Percentiles rank a stretch among this genome's conserved stretches.
phyloP scores from a whole-genome alignment of 108 stramenopile genomes.

The Cyclotella atomus region DNA sequence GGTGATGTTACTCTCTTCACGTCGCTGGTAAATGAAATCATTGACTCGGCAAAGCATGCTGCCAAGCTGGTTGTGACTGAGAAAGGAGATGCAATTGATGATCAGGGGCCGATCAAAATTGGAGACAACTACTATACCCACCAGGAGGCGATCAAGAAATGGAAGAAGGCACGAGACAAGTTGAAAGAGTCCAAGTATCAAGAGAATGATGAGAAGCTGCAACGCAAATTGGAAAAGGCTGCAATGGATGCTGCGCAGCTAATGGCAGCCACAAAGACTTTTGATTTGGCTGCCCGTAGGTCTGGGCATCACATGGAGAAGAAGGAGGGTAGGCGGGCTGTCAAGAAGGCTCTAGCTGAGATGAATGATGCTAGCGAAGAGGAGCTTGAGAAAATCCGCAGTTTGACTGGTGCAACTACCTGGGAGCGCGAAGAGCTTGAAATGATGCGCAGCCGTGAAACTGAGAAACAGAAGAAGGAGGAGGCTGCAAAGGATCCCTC shows the following conservation, averaged over 20 bases:
- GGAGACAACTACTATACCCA: slow-evolving; percentile 21
- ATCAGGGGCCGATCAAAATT: slow-evolving; percentile 16
- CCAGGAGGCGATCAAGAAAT: slow-evolving; percentile 6
- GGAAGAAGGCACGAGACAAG: slow-evolving; percentile 15
- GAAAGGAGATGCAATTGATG: slow-evolving; percentile 12
- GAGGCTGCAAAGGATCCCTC: not conserved
- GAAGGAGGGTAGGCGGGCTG: not conserved
- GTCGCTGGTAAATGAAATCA: slow-evolving; percentile 10
- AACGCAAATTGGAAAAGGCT: slow-evolving; percentile 13
- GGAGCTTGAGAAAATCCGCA: not conserved
- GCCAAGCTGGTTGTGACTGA: slow-evolving; percentile 6
- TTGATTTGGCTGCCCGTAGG: not conserved
- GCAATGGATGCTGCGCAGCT: slow-evolving; percentile 14
- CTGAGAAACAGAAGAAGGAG: slow-evolving; percentile 5
- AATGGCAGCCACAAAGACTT: slow-evolving; percentile 17
- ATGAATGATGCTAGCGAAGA: not conserved
- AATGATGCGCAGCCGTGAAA: not conserved
- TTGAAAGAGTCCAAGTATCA: not conserved
- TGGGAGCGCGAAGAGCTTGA: too few relatives aligned
- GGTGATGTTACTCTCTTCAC: slow-evolving; percentile 16
- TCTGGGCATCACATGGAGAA: not conserved
- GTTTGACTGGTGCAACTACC: too few relatives aligned
- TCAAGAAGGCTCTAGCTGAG: too few relatives aligned
- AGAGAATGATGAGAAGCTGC: not conserved
- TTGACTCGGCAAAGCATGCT: slow-evolving; percentile 17